Percentiles rank a stretch among this genome's conserved stretches.
These are phyloP conservation scores for Talaromyces rugulosus DNA, from an alignment of 2,329 filamentous ascomycete genomes.

Conservation along the genomic window DNA sequence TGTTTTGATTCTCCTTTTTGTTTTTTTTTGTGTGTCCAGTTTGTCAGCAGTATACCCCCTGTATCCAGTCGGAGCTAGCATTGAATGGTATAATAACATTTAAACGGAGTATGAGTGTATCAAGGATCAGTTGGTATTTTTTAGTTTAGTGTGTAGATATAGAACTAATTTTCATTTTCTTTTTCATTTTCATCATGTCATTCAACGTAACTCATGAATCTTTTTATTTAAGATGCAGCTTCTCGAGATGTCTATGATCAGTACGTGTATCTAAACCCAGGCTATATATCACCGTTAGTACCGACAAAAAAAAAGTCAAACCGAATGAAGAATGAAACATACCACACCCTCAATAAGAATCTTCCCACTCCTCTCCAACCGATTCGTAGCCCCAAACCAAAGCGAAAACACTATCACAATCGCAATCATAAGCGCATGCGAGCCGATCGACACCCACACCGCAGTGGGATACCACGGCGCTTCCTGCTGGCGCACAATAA, in stretches of 20 bases:
- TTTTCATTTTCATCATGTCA: neutral
- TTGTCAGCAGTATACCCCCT: constrained; percentile 8
- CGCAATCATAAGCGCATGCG: constrained; percentile 11
- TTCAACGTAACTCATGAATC: neutral
- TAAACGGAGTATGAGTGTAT: neutral
- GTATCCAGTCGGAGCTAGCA: neutral
- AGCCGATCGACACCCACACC: constrained; percentile 63
- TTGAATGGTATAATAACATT: neutral
- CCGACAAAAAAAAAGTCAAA: neutral
- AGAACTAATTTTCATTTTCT: neutral
- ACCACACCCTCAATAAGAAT: constrained; percentile 9
- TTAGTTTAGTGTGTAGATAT: neutral
- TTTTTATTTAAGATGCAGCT: neutral
- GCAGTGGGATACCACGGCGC: constrained; percentile 62
- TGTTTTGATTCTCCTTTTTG: constrained; percentile 11
- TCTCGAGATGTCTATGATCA: neutral
- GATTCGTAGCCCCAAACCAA: constrained; percentile 8
- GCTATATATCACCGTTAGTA: constrained; percentile 3
- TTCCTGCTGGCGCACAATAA: constrained; percentile 59
- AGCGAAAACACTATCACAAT: constrained; percentile 10
- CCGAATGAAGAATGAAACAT: neutral
- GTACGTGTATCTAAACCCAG: constrained; percentile 12
- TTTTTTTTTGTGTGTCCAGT: constrained; percentile 11
- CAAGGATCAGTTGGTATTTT: neutral
- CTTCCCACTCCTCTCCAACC: neutral